These are phyloP conservation scores for Carnegiea gigantea DNA, from an alignment of 179 eudicot genomes.

Conservation along the genomic window DNA sequence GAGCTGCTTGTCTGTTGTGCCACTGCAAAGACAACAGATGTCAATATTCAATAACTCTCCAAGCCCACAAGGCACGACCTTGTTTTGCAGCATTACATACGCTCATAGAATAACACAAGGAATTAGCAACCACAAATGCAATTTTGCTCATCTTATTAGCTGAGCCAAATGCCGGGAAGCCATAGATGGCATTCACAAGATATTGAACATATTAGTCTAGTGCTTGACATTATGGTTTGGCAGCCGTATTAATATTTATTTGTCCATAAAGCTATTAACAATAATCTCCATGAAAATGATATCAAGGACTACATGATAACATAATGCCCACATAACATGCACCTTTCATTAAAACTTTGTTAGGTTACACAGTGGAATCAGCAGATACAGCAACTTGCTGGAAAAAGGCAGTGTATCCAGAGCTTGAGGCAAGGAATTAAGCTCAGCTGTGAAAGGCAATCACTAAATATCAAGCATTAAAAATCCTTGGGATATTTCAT, in stretches of 20 bases:
- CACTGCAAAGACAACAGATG: conserved; percentile 47
- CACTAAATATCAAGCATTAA: too few species aligned
- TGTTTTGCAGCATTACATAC: not conserved
- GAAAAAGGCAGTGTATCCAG: too few species aligned
- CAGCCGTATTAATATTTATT: not conserved
- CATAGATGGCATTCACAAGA: not conserved
- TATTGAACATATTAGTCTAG: conserved; percentile 1
- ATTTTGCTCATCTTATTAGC: not conserved
- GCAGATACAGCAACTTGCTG: not conserved
- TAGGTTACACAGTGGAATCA: not conserved
- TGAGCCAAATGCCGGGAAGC: not conserved
- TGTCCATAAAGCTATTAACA: not conserved
- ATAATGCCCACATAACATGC: not conserved
- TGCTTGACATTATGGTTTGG: not conserved
- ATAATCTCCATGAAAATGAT: not conserved
- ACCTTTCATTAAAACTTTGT: too few species aligned
- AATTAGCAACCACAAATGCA: not conserved
- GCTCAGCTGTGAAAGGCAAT: too few species aligned
- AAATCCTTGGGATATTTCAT: too few species aligned
- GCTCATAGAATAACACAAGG: not conserved
- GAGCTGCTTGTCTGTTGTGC: conserved; percentile 59
- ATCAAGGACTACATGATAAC: not conserved
- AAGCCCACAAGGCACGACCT: not conserved
- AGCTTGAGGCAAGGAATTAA: too few species aligned
- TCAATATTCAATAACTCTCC: conserved; percentile 17